Conservation (phyloP, 208 protist species). For the Trypanosomatidae sp. region DNA sequence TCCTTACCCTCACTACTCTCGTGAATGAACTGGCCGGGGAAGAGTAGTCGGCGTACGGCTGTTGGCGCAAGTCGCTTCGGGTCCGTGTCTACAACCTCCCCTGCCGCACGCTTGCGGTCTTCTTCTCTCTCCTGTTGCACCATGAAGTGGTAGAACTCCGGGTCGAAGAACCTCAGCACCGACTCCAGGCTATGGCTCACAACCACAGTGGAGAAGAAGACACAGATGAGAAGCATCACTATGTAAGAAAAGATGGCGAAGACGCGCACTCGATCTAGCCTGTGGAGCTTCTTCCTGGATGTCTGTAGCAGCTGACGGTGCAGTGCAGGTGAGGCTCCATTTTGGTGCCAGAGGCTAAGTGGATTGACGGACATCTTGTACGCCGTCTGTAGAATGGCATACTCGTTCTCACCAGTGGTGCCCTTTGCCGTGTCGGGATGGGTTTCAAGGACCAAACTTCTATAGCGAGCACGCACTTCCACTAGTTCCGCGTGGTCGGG, state of each 20-base stretch:
- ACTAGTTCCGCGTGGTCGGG: constrained; percentile 71
- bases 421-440: constrained; percentile 69
- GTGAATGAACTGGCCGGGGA: constrained; percentile 76
- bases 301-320: constrained; percentile 40
- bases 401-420: constrained; percentile 35
- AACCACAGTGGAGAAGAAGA: constrained; percentile 62
- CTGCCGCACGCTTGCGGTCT: constrained; percentile 36
- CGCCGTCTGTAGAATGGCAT: constrained; percentile 65
- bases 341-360: constrained; percentile 78
- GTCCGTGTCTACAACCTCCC: constrained; percentile 64
- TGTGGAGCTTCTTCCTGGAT: constrained; percentile 27
- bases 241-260: constrained; percentile 68
- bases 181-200: constrained; percentile 53
- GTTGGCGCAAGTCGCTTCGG: constrained; percentile 79
- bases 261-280: constrained; percentile 38
- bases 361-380: constrained; percentile 69
- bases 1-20: constrained; percentile 12
- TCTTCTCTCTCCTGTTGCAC: constrained; percentile 72
- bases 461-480: constrained; percentile 74
- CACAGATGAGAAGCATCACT: constrained; percentile 43
- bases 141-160: constrained; percentile 82
- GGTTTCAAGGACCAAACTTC: constrained; percentile 66
- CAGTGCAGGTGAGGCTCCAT: constrained; percentile 62
- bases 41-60: constrained; percentile 59
- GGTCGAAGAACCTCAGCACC: constrained; percentile 70